A percentile compares a stretch with the other conserved stretches of the same genome.
phyloP scores from a whole-genome alignment of 1,284 basidiomycete species.

The Apiotrichum mycotoxinovorans region DNA sequence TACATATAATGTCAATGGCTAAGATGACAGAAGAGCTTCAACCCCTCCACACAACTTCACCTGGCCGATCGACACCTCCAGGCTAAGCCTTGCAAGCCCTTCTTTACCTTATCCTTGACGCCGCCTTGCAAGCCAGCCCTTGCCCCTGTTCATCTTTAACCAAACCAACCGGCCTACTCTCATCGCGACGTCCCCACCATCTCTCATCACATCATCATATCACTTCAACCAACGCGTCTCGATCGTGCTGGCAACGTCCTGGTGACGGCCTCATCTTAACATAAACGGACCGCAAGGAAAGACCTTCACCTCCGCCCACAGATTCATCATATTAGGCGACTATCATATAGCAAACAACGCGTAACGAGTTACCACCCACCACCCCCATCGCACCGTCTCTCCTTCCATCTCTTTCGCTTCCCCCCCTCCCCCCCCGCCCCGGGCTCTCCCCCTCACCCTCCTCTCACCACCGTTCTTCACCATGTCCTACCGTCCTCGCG shows the following conservation, averaged over 20 bases:
- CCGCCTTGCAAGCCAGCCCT: neutral
- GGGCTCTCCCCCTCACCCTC: neutral
- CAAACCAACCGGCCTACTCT: neutral
- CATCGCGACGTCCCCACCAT: neutral
- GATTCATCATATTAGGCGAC: neutral
- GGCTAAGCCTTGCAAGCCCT: neutral
- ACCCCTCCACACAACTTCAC: neutral
- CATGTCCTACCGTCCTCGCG: slow-evolving; percentile 16
- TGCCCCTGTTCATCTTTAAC: neutral
- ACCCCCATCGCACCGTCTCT: too few species aligned
- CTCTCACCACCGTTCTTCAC: neutral
- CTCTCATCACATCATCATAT: neutral
- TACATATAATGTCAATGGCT: neutral
- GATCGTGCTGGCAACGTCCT: neutral
- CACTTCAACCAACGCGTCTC: too few species aligned
- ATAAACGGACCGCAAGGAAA: neutral
- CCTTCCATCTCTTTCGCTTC: neutral
- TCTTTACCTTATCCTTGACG: neutral
- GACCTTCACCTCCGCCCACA: neutral
- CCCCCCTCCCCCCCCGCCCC: neutral
- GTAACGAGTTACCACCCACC: neutral
- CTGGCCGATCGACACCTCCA: neutral
- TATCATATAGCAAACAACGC: neutral
- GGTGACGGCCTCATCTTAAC: neutral
- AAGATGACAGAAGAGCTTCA: neutral